These are phyloP conservation scores for Porphyra umbilicalis DNA, from an alignment of 31 red algal genomes.

Conservation along the genomic window DNA sequence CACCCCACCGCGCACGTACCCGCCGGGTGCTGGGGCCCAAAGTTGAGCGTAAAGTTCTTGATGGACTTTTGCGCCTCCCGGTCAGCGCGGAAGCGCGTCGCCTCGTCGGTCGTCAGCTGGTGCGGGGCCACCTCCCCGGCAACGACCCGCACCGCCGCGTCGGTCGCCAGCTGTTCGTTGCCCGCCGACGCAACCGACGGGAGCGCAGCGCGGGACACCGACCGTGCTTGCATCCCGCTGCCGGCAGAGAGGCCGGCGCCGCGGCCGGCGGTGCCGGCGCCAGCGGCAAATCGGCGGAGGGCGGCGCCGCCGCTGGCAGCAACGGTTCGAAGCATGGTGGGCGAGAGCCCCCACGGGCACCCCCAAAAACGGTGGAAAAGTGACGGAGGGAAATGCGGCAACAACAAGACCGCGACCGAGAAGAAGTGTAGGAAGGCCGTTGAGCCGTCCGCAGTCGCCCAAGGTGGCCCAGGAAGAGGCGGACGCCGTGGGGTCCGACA, in stretches of 20 bases:
- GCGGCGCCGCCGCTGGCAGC: not conserved
- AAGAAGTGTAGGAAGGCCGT: too few relatives aligned
- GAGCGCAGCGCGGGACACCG: not conserved
- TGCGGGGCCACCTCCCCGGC: conserved; percentile 56
- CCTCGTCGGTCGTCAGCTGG: conserved; percentile 70
- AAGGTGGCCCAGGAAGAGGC: too few relatives aligned
- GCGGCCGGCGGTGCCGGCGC: not conserved
- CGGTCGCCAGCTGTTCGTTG: not conserved
- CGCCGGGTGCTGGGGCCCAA: conserved; percentile 99
- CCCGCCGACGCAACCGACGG: not conserved
- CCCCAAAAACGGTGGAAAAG: too few relatives aligned
- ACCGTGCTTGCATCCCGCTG: not conserved
- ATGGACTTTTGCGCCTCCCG: conserved; percentile 78
- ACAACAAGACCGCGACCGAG: too few relatives aligned
- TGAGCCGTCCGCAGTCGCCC: too few relatives aligned
- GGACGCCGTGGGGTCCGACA: too few relatives aligned
- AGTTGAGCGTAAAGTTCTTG: conserved; percentile 95
- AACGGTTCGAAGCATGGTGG: not conserved
- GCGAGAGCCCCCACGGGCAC: not conserved
- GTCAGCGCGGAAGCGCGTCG: conserved; percentile 58
- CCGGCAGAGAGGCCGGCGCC: not conserved
- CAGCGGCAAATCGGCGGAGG: not conserved
- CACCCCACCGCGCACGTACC: too few relatives aligned
- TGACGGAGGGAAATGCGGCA: too few relatives aligned
- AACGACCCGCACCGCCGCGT: conserved; percentile 48